Base-by-base conservation (phyloP, 306 rosid species). In the Urtica urens region DNA sequence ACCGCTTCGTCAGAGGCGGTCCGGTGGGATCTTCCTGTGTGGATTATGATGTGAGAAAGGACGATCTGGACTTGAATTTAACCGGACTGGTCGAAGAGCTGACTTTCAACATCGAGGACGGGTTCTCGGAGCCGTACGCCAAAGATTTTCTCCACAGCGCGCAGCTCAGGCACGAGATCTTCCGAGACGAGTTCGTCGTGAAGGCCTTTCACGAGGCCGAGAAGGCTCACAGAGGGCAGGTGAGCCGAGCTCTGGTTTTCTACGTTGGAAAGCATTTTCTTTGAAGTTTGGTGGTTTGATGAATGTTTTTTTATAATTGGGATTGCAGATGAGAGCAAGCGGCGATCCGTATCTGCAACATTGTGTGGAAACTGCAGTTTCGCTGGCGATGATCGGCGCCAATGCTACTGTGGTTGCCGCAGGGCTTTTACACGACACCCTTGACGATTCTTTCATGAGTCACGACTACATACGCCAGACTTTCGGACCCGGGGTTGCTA, bases 141-240 rank as follows among this genome's bases (percentile, higher is more conserved):
- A 81, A 57, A 46, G 92, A 90, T 41, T 65, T 90, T 68, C 78
- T 90, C n/a, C 35, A 53, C n/a, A 75, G 61, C 39, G 99, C 99
- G 22, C 99, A 90, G 56, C 23, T 75, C 57, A 63, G 75, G 60
- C 96, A 90, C 53, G 79, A 73, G 72, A 82, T 90, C 49, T 90
- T 90, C 53, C 57, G 57, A 15, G 99, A 90, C 25, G 93, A 85
- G 53, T 78, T 79, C 33, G 93, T 90, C 6, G 64, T 90, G 23
- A 85, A 82, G 77, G 99, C 99, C 17, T 90, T 90, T 61, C 77
- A 71, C 37, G 83, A 90, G 68, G 99, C 95, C 6, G 96, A 90
- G 79, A 86, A 77, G 59, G 99, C 95, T 0, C 99, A 90, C 54
- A 71, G 85, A 67, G 99, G 96, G 63, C 96, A 90, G 93, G 99